Base-by-base conservation (phyloP, 495 filamentous ascomycete species). In the Chlorociboria aeruginascens region DNA sequence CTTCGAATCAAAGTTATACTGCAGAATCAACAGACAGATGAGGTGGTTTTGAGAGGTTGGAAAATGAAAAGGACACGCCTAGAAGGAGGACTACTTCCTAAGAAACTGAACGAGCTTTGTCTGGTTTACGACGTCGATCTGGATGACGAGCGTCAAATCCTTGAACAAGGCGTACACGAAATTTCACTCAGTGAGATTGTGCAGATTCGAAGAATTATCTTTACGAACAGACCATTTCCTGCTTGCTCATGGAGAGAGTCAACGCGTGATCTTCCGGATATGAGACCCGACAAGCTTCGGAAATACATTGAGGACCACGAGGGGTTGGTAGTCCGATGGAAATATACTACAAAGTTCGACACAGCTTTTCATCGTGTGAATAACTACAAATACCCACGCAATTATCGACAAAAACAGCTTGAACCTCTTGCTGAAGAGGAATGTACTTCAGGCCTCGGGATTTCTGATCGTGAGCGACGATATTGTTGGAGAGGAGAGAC, bases 61-160 rank as follows among this genome's bases (percentile, higher is more conserved):
- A 58, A 61, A 8, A 60, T 69, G 3, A 59, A 60, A 1, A 54
- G 72, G 17, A 55, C 61, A 0, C 59, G 46, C 13, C 49, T 63
- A 12, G 47, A 71, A 13, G 56, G 62, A 29, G 68, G 68, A 0
- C n/a, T 63, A n/a, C 32, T 74, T 13, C 57, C 58, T 6, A 51
- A 60, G 10, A 62, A 66, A 31, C 49, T 66, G 8, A 82, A 81
- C 46, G 78, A 80, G 49, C 43, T 85, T 1, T 73, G 68, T 25
- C 63, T 75, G 53, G 45, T 83, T 0, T 57, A 74, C 0, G 46
- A 70, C 8, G 48, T 76, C 0, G 60, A 69, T 38, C 56, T 58
- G 6, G 63, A 69, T 34, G 69, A 78, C 51, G 20, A 40, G 0
- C 52, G 66, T 4, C 48, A 59, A 0, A 43, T 55, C 12, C 44